These are phyloP conservation scores for Mucor plumbeus DNA, from an alignment of 371 early-diverging fungal species.

Conservation along the genomic window DNA sequence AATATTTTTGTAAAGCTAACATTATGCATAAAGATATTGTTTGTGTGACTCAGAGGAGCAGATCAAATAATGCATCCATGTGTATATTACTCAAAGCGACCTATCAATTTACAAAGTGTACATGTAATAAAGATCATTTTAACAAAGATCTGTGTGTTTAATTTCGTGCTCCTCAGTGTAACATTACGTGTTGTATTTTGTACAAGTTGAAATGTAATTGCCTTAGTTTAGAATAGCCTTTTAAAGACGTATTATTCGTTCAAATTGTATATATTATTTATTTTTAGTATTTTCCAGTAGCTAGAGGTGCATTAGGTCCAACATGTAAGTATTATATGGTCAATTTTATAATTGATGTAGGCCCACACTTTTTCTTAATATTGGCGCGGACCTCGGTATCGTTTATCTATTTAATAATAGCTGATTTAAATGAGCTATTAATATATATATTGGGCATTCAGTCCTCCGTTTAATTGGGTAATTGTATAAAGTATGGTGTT, in stretches of 20 bases:
- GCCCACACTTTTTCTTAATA: too few species aligned
- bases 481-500: too few species aligned
- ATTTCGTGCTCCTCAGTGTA: not conserved
- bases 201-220: not conserved
- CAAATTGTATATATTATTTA: slow-evolving; percentile 13
- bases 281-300: not conserved
- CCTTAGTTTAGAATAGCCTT: slow-evolving; percentile 4
- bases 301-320: too few species aligned
- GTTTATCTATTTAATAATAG: not conserved
- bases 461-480: too few species aligned
- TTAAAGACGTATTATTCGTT: not conserved
- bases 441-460: not conserved
- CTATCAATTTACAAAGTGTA: not conserved
- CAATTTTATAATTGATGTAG: too few species aligned
- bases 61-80: not conserved
- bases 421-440: not conserved
- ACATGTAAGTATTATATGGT: too few species aligned
- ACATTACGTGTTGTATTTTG: slow-evolving; percentile 3
- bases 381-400: not conserved
- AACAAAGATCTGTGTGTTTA: not conserved
- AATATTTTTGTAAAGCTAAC: not conserved
- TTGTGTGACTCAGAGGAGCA: not conserved
- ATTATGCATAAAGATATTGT: not conserved
- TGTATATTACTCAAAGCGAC: not conserved
- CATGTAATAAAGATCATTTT: not conserved